Evolutionary conservation across 2,329 filamentous ascomycete species (phyloP).

Genomic region (Cladorrhinum sp.): DNA sequence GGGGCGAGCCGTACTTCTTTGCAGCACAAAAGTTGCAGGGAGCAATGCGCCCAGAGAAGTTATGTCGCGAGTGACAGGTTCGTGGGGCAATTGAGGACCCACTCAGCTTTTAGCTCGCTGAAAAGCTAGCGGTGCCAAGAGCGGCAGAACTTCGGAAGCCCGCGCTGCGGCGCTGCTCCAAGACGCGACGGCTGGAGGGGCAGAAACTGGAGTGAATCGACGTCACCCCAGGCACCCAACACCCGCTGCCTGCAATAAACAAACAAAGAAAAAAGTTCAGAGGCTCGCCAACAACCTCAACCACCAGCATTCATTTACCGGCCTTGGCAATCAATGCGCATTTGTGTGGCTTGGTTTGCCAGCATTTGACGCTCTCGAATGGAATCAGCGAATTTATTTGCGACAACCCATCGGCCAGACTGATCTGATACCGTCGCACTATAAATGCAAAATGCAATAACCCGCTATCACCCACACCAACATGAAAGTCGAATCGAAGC

Average conservation of each 20-base stretch:
- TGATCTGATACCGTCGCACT: neutral
- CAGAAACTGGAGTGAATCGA: neutral
- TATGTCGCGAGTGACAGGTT: neutral
- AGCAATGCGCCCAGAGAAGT: neutral
- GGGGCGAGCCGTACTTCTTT: neutral
- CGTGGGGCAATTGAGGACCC: neutral
- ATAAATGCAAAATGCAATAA: neutral
- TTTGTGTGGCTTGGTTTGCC: neutral
- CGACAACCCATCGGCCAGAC: neutral
- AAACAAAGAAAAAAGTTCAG: constrained; percentile 5
- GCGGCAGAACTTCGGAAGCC: constrained; percentile 20
- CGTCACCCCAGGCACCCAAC: constrained; percentile 8
- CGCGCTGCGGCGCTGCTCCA: too few relatives aligned
- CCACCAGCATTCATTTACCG: neutral
- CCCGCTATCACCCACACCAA: neutral
- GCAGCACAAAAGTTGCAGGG: constrained; percentile 1
- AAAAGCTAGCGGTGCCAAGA: neutral
- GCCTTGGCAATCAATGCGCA: neutral
- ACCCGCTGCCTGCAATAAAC: neutral
- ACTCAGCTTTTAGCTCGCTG: neutral
- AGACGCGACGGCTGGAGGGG: too few relatives aligned
- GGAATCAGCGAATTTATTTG: neutral
- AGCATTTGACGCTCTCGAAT: neutral
- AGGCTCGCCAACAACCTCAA: neutral
- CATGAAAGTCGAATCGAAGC: constrained; percentile 41